A percentile compares a stretch with the other conserved stretches of the same genome.
Conservation (phyloP, 2,329 filamentous ascomycete genomes). For the Cytospora piceicola region DNA sequence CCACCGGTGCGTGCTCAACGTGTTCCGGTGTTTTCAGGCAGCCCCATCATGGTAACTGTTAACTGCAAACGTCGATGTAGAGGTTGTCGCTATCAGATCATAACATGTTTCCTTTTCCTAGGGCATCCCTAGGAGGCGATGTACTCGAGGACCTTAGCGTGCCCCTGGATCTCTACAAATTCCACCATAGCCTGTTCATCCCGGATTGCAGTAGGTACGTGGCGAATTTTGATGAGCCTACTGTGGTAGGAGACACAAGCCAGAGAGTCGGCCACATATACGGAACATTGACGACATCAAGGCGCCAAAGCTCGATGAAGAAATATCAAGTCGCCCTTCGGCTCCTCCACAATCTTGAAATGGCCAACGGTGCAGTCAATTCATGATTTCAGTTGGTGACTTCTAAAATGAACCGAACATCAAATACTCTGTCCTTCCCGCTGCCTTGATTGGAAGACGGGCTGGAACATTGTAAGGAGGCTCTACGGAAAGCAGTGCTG, state of each 20-base stretch:
- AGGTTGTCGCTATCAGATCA: no score
- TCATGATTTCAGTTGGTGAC: no score
- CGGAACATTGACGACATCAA: neutral
- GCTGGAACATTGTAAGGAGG: neutral
- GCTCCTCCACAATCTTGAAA: no score
- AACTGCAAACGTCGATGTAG: no score
- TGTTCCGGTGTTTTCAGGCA: neutral
- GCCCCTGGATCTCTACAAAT: neutral
- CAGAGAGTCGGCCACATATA: neutral
- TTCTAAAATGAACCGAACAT: no score
- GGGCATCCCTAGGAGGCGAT: no score
- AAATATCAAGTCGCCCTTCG: neutral
- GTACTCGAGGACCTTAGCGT: no score
- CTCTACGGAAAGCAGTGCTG: neutral
- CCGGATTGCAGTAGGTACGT: neutral
- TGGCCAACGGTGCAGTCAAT: no score
- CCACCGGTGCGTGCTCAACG: neutral
- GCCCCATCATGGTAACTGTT: no score
- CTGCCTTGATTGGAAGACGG: no score
- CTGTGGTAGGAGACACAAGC: neutral
- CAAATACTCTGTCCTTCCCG: no score
- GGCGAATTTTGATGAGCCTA: neutral
- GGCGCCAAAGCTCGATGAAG: neutral
- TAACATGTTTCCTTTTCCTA: no score
- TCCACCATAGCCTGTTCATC: neutral